Base-by-base conservation (phyloP, 2,329 filamentous ascomycete genomes). In the Metarhizium sp. region DNA sequence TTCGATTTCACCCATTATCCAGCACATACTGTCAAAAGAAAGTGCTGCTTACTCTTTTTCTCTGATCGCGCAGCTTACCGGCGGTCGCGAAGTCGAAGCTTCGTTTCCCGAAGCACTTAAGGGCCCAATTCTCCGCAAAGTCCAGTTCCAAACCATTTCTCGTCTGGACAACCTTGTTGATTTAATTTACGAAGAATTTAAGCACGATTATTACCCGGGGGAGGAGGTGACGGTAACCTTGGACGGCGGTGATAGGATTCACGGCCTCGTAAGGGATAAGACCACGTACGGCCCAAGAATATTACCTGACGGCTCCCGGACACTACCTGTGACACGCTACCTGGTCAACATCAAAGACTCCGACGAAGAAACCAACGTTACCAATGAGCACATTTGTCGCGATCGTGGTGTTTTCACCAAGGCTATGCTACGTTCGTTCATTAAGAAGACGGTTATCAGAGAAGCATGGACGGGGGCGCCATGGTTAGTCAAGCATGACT, bases 401-500 rank as follows among this genome's bases (percentile, higher is more conserved):
- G 92, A 96, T 67, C 85, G 91, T 53, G 95, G 92, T 64, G 81
- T 90, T 50, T 99, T 97, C 67, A 96, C 92, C 32, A 97, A 99
- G 72, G 86, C 92, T 51, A 92, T 96, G 69, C 77, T 99, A 45
- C 85, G 92, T 38, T 90, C 91, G 6, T 99, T 96, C 61, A 89
- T 99, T 60, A 96, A 96, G 68, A 92, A 95, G 70, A 94, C 91
- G 0, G 87, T 96, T n/a, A 87, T 86, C 2, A 79, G 92, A 58
- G 94, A 97, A 66, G 83, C 90, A 4, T 97, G 92, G 90, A 92
- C 85, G 58, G 92, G 92, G n/a, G 94, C 94, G 0, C 92, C 94
- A 0, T 99, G 94, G 94, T 75, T 95, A 55, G 92, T 97, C 18
- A 96, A 95, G 72, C 81, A 87, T 40, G 85, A 90, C 54, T 85